Base-by-base conservation (phyloP, 2,329 filamentous ascomycete genomes). In the Fusarium anthophilum region DNA sequence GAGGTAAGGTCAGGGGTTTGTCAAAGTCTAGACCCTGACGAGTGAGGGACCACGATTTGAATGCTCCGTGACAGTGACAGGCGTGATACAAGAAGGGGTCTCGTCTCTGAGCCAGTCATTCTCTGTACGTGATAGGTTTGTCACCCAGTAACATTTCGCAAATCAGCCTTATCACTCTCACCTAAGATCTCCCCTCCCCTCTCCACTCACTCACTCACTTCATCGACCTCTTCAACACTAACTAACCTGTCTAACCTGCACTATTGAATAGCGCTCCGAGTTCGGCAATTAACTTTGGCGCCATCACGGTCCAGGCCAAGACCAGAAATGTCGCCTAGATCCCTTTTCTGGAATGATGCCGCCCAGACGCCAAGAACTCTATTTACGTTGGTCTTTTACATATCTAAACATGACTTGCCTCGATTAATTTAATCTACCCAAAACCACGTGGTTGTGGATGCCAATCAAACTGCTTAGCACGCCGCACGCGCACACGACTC, bases 401-500 rank as follows among this genome's bases (percentile, higher is more conserved):
- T 14, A 26, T 44, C 45, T 39, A 43, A 60, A 47, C 24, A 28
- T 12, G 18, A 44, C 41, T 14, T 8, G 10, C 3, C 26, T 17
- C 6, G 10, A 10, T 7, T 48, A 10, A 24, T 18, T 30, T 24
- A 14, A 56, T 69, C 66, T 60, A 44, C 15, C 17, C 28, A 44
- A n/a, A 44, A 45, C 37, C 22, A 45, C 35, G 60, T 32, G 54
- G 47, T 26, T 58, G 26, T 63, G 61, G 17, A 67, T 37, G 12
- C 51, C 63, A 20, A 72, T 48, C 17, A 54, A 35, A 56, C 68
- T 72, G 22, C 61, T 62, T 22, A 71, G 14, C 67, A 67, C 44
- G 15, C 69, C 69, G 28, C 69, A 61, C 1, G 32, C 28, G 5
- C 62, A 66, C 24, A 71, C 30, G 13, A 66, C 37, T 18, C 69